Evolutionary conservation across 2,329 filamentous ascomycete genomes (phyloP).

Genomic region (Pseudogymnoascus sp.): DNA sequence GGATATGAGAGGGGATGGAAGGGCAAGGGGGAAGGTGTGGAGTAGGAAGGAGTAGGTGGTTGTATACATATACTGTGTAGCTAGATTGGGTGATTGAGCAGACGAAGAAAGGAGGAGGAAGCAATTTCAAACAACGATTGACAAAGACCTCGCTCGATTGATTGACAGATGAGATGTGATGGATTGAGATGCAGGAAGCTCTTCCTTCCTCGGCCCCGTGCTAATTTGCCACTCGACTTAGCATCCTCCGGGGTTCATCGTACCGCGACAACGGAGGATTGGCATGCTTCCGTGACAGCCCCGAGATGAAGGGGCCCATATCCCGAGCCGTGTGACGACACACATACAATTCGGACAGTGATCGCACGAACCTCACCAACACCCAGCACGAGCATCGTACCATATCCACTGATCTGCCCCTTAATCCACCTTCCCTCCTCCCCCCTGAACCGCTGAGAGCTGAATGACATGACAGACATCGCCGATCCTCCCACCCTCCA

Average conservation of each 20-base stretch:
- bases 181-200: not conserved
- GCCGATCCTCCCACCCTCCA: not conserved
- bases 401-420: not conserved
- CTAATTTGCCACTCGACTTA: not conserved
- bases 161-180: not conserved
- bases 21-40: not conserved
- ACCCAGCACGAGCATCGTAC: not conserved
- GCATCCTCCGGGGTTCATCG: not conserved
- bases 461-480: not conserved
- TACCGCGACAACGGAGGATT: not conserved
- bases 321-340: conserved; percentile 1
- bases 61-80: conserved; percentile 9
- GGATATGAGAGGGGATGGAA: not conserved
- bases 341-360: not conserved
- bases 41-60: not conserved
- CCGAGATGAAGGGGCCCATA: conserved; percentile 4
- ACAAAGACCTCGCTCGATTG: not conserved
- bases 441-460: not conserved
- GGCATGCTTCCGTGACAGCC: not conserved
- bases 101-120: not conserved
- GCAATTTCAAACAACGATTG: conserved; percentile 1
- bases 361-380: not conserved
- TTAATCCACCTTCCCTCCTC: not conserved
- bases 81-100: not conserved
- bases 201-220: conserved; percentile 2